phyloP scores from a whole-genome alignment of 2,329 filamentous ascomycete species.

The Periconia digitata region DNA sequence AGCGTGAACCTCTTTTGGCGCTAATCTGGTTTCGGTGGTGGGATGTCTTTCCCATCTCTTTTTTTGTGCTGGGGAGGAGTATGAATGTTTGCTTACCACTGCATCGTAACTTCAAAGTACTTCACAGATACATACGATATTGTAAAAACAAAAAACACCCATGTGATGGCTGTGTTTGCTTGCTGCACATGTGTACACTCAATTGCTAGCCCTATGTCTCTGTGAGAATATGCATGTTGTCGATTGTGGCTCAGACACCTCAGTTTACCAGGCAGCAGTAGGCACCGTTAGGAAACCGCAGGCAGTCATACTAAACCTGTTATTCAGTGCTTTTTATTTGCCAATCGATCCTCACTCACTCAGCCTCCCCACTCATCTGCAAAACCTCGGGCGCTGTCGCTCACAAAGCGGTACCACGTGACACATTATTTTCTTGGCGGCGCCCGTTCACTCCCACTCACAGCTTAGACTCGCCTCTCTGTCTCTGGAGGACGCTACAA shows the following conservation, averaged over 20 bases:
- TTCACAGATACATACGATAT: no score
- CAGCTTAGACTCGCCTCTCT: constrained; percentile 8
- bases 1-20: constrained; percentile 7
- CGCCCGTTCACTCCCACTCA: constrained; percentile 6
- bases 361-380: constrained; percentile 4
- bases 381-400: constrained; percentile 3
- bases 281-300: constrained; percentile 28
- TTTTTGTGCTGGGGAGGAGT: no score
- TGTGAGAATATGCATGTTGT: constrained; percentile 4
- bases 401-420: constrained; percentile 15
- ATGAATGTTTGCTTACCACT: no score
- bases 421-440: constrained; percentile 3
- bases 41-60: not conserved
- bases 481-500: not conserved
- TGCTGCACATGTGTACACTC: not conserved
- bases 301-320: constrained; percentile 15
- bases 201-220: no score
- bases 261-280: constrained; percentile 34
- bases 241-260: constrained; percentile 19
- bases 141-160: no score
- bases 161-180: not conserved
- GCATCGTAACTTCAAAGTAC: no score
- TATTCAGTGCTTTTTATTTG: constrained; percentile 10
- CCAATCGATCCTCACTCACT: constrained; percentile 12
- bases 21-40: constrained; percentile 7